Evolutionary conservation across 371 early-diverging fungal genomes (phyloP), one percentile per base, ranked within the genome.

Genomic region (Saksenaea oblongispora): DNA sequence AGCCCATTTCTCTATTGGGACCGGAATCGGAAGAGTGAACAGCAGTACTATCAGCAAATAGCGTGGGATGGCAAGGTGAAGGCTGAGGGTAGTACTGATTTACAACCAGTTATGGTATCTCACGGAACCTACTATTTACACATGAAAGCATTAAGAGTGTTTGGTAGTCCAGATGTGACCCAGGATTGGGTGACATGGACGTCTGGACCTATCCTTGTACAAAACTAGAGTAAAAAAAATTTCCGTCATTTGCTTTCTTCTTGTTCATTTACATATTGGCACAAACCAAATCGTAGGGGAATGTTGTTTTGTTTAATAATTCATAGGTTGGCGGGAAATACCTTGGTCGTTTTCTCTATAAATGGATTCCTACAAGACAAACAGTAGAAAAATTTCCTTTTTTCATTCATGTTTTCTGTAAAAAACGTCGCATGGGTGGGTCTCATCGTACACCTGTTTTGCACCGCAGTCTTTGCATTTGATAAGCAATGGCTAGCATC

Each of bases 1-100:
- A 42, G 66, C 1, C 73, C 73, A 0, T 63, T 60, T 54, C 41
- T 41, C n/a, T 66, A 69, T 41, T 63, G 63, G 64, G 69, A 73
- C 26, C 59, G 73, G 8, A 73, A 69, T 31, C 61, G 62, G 24
- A 51, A 66, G 3, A 26, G 47, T 17, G 28, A 18, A 5, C 54
- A 44, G 8, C 37, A 56, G 14, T 58, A 58, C 26, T 34, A 61
- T 13, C 56, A 44, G 8, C 41, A 64, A 2, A 54, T 64, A 5
- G 24, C 56, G 5, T 73, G 74, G 62, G 61, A 61, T 8, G 72
- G 65, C 0, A 63, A 69, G 4, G 56, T 73, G 0, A 27, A 34
- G 17, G 54, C 22, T 18, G 53, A 53, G 13, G 3, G 63, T 57
- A 5, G n/a, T 28, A n/a, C n/a, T n/a, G 13, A 34, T 26, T 34